Evolutionary conservation across 306 rosid species (phyloP).

Genomic region (Castanospermum australe): DNA sequence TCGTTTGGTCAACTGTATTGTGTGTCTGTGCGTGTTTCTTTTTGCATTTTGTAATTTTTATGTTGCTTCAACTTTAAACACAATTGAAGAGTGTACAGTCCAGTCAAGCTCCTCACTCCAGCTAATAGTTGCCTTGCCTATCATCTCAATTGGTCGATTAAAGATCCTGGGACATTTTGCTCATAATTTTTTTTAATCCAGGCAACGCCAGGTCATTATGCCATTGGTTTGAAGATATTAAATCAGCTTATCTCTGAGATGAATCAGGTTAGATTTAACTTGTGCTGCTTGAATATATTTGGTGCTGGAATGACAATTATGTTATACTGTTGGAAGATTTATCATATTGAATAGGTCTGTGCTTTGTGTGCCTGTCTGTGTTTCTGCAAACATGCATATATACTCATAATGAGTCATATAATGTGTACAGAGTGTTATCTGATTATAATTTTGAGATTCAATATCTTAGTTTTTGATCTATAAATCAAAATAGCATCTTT

Average conservation of each 20-base stretch:
- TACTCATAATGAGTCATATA: background rate
- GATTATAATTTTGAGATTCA: background rate
- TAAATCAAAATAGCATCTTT: background rate
- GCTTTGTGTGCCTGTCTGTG: background rate
- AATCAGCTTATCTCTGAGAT: conserved; percentile 97
- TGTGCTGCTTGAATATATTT: conserved; percentile 11
- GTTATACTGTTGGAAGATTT: background rate
- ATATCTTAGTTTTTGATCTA: background rate
- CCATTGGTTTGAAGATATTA: conserved; percentile 92
- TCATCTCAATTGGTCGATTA: background rate
- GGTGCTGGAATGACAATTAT: conserved; percentile 16
- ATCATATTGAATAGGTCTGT: background rate
- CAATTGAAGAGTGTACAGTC: no score
- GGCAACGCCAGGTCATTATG: conserved; percentile 93
- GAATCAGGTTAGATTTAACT: conserved; percentile 78
- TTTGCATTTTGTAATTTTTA: no score
- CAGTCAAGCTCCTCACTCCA: no score
- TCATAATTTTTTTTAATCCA: conserved; percentile 36
- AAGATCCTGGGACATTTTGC: conserved; percentile 8
- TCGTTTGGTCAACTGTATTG: no score
- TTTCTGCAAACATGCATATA: background rate
- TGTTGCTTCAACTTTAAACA: no score
- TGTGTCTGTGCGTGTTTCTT: no score
- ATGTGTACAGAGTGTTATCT: background rate
- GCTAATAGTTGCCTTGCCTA: background rate